These are phyloP conservation scores for Rhododendron mucronatum DNA, from an alignment of 148 eudicot species.

Conservation along the genomic window DNA sequence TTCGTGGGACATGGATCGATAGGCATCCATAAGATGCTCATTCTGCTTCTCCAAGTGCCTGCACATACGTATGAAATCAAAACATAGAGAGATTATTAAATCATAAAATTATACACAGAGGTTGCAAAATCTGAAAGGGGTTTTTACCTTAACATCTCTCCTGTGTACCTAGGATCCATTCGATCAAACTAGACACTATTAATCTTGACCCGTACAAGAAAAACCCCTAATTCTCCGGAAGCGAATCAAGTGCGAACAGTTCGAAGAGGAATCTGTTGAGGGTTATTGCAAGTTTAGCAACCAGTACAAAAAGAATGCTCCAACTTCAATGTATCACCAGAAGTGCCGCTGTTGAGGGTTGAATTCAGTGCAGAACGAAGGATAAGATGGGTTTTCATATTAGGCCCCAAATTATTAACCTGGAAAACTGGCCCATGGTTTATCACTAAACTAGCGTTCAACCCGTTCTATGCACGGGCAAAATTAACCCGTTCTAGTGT, in stretches of 20 bases:
- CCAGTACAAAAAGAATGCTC: too few relatives aligned
- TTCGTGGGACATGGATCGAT: slow-evolving; percentile 9
- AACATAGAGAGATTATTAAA: too few relatives aligned
- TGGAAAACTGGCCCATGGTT: background rate
- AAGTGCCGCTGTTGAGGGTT: too few relatives aligned
- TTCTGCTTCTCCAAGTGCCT: slow-evolving; percentile 13
- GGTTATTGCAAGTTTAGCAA: background rate
- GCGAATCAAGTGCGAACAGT: background rate
- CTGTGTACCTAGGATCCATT: slow-evolving; percentile 8
- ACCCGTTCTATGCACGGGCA: too few relatives aligned
- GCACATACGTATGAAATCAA: background rate
- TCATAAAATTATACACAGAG: background rate
- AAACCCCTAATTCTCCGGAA: background rate
- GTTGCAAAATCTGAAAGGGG: background rate
- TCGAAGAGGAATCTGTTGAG: background rate
- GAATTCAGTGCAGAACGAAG: too few relatives aligned
- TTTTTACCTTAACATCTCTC: background rate
- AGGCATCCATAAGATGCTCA: slow-evolving; percentile 12
- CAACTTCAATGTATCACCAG: too few relatives aligned
- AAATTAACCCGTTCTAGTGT: too few relatives aligned
- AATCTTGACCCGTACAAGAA: background rate
- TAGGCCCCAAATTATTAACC: background rate
- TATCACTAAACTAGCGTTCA: background rate
- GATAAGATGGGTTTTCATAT: too few relatives aligned
- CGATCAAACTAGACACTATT: background rate